These are phyloP conservation scores for Wickerhamomyces sp. DNA, from an alignment of 1,139 yeast species.

Conservation along the genomic window DNA sequence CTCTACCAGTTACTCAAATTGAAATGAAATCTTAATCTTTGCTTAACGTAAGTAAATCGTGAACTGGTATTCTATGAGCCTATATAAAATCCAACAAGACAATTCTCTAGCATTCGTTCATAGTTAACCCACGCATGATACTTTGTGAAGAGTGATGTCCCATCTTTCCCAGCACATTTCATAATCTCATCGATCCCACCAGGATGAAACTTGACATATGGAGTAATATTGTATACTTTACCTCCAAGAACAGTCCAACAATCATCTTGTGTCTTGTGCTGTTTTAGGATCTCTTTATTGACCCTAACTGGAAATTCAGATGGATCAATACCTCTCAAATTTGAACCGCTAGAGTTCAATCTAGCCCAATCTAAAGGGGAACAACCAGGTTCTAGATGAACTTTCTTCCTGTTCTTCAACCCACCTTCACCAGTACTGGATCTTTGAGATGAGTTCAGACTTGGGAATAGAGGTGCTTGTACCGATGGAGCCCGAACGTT, in stretches of 20 bases:
- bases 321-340: constrained; percentile 35
- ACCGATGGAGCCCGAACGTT: too few species aligned
- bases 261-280: constrained; percentile 56
- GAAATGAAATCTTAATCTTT: too few species aligned
- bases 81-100: constrained; percentile 61
- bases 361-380: constrained; percentile 88
- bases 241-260: constrained; percentile 86
- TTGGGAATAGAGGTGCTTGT: neutral
- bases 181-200: constrained; percentile 82
- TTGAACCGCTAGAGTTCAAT: constrained; percentile 39
- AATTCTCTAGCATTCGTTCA: constrained; percentile 74
- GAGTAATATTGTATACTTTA: constrained; percentile 78
- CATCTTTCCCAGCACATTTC: constrained; percentile 82
- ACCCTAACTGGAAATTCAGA: constrained; percentile 43
- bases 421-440: constrained; percentile 7
- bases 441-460: constrained; percentile 33
- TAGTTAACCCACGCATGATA: constrained; percentile 89
- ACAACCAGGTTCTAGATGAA: constrained; percentile 68
- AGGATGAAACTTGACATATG: constrained; percentile 83
- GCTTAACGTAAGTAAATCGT: too few species aligned
- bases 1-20: too few species aligned
- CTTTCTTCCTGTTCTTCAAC: constrained; percentile 40
- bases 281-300: constrained; percentile 51
- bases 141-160: constrained; percentile 71
- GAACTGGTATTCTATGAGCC: constrained; percentile 2